A percentile compares a stretch with the other conserved stretches of the same genome.
These are phyloP conservation scores for Picochlorum sp. DNA, from an alignment of 139 green algal species.

Conservation along the genomic window DNA sequence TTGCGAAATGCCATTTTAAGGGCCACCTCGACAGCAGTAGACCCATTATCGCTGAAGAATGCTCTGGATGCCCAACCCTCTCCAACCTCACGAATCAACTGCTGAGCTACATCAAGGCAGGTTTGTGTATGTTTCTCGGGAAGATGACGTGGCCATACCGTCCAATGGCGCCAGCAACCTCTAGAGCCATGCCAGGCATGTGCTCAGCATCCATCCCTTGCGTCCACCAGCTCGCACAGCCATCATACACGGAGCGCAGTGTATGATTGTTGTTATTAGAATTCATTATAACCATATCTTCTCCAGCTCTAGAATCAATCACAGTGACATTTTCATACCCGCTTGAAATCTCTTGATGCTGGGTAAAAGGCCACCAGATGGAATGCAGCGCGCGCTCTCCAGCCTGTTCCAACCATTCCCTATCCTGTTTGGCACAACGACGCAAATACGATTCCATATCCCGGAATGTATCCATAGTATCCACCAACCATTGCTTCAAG, in stretches of 20 bases:
- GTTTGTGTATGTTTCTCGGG: slow-evolving; percentile 67
- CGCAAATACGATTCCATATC: slow-evolving; percentile 35
- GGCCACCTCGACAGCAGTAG: slow-evolving; percentile 88
- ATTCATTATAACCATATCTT: slow-evolving; percentile 41
- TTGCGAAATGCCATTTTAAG: slow-evolving; percentile 94
- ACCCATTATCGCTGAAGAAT: slow-evolving; percentile 84
- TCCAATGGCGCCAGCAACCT: slow-evolving; percentile 55
- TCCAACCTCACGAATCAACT: slow-evolving; percentile 48
- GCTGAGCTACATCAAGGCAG: slow-evolving; percentile 44
- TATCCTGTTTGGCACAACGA: slow-evolving; percentile 32
- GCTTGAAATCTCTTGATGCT: slow-evolving; percentile 51
- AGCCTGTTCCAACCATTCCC: slow-evolving; percentile 26
- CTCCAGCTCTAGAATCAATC: slow-evolving; percentile 77
- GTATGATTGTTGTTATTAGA: too few relatives aligned
- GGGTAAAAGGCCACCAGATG: slow-evolving; percentile 97
- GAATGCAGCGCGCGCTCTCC: slow-evolving; percentile 17
- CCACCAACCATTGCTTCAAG: slow-evolving; percentile 55
- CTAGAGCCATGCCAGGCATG: slow-evolving; percentile 50
- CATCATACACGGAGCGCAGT: slow-evolving; percentile 62
- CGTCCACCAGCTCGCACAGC: slow-evolving; percentile 94
- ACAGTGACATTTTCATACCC: slow-evolving; percentile 45
- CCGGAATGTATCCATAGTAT: slow-evolving; percentile 35
- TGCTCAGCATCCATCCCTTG: slow-evolving; percentile 51
- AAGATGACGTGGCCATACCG: slow-evolving; percentile 95
- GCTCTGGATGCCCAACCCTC: slow-evolving; percentile 72